These are phyloP conservation scores for Apiospora sp. DNA, from an alignment of 2,329 filamentous ascomycete species.

Conservation along the genomic window DNA sequence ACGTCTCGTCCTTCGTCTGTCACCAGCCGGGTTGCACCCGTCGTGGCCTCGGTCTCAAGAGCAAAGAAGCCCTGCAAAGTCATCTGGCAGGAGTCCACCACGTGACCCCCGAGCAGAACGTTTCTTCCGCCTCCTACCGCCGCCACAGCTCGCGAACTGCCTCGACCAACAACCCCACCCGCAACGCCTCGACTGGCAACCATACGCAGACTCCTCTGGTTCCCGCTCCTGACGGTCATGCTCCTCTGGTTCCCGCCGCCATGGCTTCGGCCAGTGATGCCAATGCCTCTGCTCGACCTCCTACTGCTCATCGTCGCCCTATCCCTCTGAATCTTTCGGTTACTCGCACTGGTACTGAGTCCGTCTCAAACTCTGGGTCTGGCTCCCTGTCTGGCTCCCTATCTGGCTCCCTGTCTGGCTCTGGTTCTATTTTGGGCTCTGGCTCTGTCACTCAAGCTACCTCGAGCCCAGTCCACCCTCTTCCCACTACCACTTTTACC, in stretches of 20 bases:
- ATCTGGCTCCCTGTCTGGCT: background rate
- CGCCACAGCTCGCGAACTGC: background rate
- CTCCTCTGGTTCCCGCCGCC: rapidly evolving
- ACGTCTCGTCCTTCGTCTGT: background rate
- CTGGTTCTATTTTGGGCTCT: background rate
- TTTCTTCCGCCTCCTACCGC: background rate
- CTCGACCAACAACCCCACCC: background rate
- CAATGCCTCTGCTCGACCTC: background rate
- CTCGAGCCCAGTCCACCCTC: background rate
- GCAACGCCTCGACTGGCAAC: too few species aligned
- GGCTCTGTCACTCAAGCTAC: background rate
- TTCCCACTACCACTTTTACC: background rate
- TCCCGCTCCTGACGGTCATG: too few species aligned
- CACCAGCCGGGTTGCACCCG: background rate
- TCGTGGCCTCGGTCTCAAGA: background rate
- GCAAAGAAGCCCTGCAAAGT: background rate
- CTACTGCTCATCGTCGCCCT: background rate
- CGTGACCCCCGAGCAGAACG: background rate
- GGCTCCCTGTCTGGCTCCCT: background rate
- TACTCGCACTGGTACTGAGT: too few species aligned
- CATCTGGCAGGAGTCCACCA: background rate
- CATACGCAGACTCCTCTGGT: too few species aligned
- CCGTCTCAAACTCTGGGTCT: background rate
- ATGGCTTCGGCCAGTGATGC: background rate
- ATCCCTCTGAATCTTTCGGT: too few species aligned